phyloP scores from a whole-genome alignment of 1,284 basidiomycete species.

The Ganoderma multipileum region DNA sequence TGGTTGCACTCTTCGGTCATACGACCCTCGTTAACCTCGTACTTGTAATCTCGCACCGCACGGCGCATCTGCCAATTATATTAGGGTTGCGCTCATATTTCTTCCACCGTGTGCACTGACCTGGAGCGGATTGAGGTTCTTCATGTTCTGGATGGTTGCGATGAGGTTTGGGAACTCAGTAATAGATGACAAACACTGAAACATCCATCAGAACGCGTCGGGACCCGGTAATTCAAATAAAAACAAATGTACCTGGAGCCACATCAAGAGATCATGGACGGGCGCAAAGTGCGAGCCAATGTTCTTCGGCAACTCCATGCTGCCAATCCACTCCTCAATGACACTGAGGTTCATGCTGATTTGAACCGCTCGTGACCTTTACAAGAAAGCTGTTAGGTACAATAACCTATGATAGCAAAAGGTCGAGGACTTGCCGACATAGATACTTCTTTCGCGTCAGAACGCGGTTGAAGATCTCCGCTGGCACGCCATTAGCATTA shows the following conservation, averaged over 20 bases:
- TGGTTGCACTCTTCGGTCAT: constrained; percentile 96
- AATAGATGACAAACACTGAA: constrained; percentile 86
- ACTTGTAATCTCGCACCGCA: constrained; percentile 93
- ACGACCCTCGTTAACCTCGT: constrained; percentile 89
- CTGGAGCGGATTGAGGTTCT: constrained; percentile 90
- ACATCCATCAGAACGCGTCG: constrained; percentile 24
- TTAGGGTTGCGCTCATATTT: not conserved
- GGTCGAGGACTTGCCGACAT: constrained; percentile 67
- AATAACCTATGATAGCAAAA: constrained; percentile 3
- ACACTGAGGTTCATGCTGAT: constrained; percentile 88
- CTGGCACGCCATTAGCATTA: constrained; percentile 43
- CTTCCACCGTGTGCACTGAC: constrained; percentile 42
- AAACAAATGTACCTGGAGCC: constrained; percentile 76
- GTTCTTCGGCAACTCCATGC: constrained; percentile 81
- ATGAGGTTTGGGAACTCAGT: constrained; percentile 88
- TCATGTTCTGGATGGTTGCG: constrained; percentile 89
- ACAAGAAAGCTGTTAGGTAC: not conserved
- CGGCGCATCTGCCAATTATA: constrained; percentile 74
- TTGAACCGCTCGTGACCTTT: constrained; percentile 85
- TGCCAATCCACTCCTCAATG: constrained; percentile 92
- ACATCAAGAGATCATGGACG: constrained; percentile 85
- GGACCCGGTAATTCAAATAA: not conserved
- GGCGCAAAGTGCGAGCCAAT: constrained; percentile 86
- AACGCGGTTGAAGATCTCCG: constrained; percentile 95
- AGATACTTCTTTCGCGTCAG: constrained; percentile 92